Base-by-base conservation (phyloP, 169 alveolate genomes). In the Neospora caninum region DNA sequence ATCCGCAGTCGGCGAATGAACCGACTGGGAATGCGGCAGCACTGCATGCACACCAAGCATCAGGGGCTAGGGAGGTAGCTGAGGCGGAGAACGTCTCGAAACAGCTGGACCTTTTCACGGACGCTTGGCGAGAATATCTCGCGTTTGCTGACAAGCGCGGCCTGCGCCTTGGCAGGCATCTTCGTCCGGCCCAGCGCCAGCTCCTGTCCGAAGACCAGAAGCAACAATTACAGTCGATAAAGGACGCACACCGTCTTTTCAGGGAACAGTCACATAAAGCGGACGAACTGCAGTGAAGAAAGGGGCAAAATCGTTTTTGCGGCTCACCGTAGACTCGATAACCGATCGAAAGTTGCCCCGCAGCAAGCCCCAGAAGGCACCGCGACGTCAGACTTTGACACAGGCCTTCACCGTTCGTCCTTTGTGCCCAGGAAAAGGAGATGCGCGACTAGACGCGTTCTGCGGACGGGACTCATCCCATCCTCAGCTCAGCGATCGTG, bases 51-150 rank as follows among this genome's bases (percentile, higher is more conserved):
- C 1, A 10, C 39, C 86, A n/a, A n/a, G 64, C 89, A 10, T 27
- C 84, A 31, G 9, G 18, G 43, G 84, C 1, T 31, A 13, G 84
- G 18, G 49, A 18, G 7, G 49, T 31, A 2, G 43, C 84, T 27
- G 43, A 31, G 84, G 84, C 84, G 7, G 84, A 34, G 7, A 36
- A 31, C 16, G 84, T 70, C 49, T 54, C n/a, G 38, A 54, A 88
- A 13, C 93, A 88, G 41, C 78, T 88, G 42, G 36, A 38, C 4
- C 36, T 25, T 43, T 88, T 88, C 93, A 39, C 25, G 39, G 86
- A 54, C 10, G 93, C 93, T 7, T 88, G 93, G 93, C 53, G 39
- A n/a, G 86, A 88, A 7, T 88, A 88, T 34, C 86, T 88, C 84
- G 42, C 2, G 39, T 34, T 39, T 64, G 93, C 93, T 18, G 69